These are phyloP conservation scores for Tuctoria greenei DNA, from an alignment of 176 grass and related monocot genomes.

Conservation along the genomic window DNA sequence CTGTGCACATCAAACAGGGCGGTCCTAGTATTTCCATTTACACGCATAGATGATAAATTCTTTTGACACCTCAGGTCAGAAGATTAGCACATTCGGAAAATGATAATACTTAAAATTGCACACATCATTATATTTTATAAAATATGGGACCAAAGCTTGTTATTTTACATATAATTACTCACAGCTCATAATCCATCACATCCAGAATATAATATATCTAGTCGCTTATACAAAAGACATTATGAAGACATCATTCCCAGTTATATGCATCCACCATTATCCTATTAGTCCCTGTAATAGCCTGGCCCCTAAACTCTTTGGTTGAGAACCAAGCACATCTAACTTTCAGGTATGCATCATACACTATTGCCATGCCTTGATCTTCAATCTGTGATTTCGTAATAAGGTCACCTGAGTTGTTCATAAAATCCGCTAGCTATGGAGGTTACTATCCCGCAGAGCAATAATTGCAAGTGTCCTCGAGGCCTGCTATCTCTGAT, in stretches of 20 bases:
- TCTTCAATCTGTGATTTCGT: slow-evolving; percentile 1
- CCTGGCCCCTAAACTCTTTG: slow-evolving; percentile 1
- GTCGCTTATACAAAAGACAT: neutral
- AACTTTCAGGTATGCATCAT: slow-evolving; percentile 13
- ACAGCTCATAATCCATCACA: neutral
- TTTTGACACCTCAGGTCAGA: neutral
- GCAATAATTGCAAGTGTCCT: neutral
- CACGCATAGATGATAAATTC: neutral
- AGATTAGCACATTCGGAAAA: neutral
- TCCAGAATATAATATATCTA: neutral
- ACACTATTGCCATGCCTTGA: neutral
- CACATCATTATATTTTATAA: neutral
- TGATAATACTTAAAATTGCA: neutral
- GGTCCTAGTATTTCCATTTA: neutral
- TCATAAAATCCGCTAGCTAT: neutral
- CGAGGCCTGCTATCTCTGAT: neutral
- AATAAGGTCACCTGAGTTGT: neutral
- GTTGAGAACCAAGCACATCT: neutral
- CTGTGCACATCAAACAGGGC: neutral
- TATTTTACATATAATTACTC: neutral
- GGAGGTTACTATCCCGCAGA: neutral
- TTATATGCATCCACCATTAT: neutral
- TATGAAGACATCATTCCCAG: neutral
- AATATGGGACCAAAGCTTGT: neutral
- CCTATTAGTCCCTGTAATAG: neutral